Base-by-base conservation (phyloP, 75 land plant genomes). In the Cupressus sempervirens region DNA sequence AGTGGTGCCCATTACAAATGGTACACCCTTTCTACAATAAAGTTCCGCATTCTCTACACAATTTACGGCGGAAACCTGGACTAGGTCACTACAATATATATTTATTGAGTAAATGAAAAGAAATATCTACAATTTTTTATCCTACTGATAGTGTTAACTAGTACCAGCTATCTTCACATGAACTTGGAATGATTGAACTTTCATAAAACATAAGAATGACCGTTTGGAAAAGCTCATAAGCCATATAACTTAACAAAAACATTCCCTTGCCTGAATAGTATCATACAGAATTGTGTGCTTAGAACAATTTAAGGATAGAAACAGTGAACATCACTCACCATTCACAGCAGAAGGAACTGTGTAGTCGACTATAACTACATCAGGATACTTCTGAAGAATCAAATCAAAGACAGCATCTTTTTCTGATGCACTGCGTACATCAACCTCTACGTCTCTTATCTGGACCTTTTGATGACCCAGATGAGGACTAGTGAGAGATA, bases 1-100 rank as follows among this genome's bases (percentile, higher is more conserved):
- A 65, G 99, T 98, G 46, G 99, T 98, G 81, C 99, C 99, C 99
- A 98, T 98, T 34, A 98, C 99, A 94, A 98, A 98, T 35, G 99
- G 99, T 12, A 96, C 90, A 11, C 97, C 97, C 45, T 93, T 84
- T 88, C 90, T 93, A 91, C 93, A 93, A 85, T 98, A 98, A 56
- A 98, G 90, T 83, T 95, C 98, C 32, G 98, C 99, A 91, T 98
- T 98, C n/a, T 81, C 99, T 98, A 88, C 34, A 89, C 41, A 77
- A 52, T 81, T 45, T 30, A 82, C 32, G 38, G 40, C 29, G n/a
- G 46, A n/a, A 79, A 41, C 30, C 29, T 16, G 29, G 46, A 6
- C 41, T 40, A 20, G 20, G 81, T 79, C 50, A 79, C 30, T 26
- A 12, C 50, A 12, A 18, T 45, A 62, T 62, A 79, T 3, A 10